Percentiles rank a stretch among this genome's conserved stretches.
These are phyloP conservation scores for Mucor mucedo DNA, from an alignment of 371 early-diverging fungal species.

Conservation along the genomic window DNA sequence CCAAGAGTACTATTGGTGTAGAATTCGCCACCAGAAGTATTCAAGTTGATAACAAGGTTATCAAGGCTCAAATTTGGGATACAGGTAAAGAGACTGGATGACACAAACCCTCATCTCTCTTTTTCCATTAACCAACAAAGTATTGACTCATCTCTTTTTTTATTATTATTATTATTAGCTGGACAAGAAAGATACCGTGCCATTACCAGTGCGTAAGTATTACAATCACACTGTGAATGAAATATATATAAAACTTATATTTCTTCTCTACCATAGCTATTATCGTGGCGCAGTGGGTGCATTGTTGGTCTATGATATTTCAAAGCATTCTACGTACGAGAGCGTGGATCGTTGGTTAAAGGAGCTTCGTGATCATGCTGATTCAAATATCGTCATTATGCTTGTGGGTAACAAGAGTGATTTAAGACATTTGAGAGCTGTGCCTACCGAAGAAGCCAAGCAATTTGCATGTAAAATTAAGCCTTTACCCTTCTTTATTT, in stretches of 20 bases:
- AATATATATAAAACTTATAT: background rate
- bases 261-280: slow-evolving; percentile 63
- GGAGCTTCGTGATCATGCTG: slow-evolving; percentile 98
- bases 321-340: slow-evolving; percentile 94
- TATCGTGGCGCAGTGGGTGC: slow-evolving; percentile 99
- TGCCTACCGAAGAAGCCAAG: slow-evolving; percentile 96
- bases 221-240: background rate
- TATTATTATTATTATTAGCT: too few relatives aligned
- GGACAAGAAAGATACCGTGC: slow-evolving; percentile 92
- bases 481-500: background rate
- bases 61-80: slow-evolving; percentile 99
- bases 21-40: slow-evolving; percentile 99
- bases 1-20: slow-evolving; percentile 99
- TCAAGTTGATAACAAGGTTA: slow-evolving; percentile 94
- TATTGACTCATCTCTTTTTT: too few relatives aligned
- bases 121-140: too few relatives aligned
- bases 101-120: too few relatives aligned
- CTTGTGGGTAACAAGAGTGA: slow-evolving; percentile 99
- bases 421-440: slow-evolving; percentile 94
- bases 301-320: slow-evolving; percentile 98
- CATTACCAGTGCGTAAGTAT: slow-evolving; percentile 87
- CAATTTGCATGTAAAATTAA: slow-evolving; percentile 84
- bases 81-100: slow-evolving; percentile 50
- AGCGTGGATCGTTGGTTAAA: slow-evolving; percentile 98
- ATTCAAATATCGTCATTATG: slow-evolving; percentile 97